Conservation (phyloP, 1,139 yeast species). For the Taiozyma sp. region DNA sequence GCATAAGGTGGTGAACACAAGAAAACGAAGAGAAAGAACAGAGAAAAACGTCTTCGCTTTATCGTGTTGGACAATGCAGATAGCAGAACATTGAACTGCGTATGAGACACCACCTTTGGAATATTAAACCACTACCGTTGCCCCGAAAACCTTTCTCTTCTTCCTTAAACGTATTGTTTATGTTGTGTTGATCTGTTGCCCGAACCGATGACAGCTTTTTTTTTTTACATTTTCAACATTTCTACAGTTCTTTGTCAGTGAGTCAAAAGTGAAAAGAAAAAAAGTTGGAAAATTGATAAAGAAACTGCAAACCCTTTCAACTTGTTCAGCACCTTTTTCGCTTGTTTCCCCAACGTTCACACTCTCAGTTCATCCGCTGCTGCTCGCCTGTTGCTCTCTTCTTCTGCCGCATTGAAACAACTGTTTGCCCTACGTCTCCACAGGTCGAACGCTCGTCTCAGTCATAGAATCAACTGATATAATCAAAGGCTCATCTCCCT, state of each 20-base stretch:
- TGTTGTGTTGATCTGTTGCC: neutral
- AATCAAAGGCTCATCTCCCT: neutral
- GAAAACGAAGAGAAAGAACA: neutral
- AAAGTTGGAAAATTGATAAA: neutral
- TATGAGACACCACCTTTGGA: too few species aligned
- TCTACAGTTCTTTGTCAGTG: neutral
- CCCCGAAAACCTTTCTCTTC: too few species aligned
- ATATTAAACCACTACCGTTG: too few species aligned
- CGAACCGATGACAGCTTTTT: neutral
- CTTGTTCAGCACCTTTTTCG: too few species aligned
- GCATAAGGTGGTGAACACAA: conserved; percentile 1
- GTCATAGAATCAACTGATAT: neutral
- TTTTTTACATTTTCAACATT: too few species aligned
- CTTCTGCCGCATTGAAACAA: neutral
- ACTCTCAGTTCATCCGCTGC: neutral
- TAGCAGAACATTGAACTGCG: neutral
- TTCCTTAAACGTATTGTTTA: too few species aligned
- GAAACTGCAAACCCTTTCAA: neutral
- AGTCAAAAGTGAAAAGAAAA: neutral
- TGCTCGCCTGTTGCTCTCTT: neutral
- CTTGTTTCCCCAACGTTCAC: neutral
- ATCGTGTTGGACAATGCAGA: neutral
- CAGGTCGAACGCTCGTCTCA: neutral
- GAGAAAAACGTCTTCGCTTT: neutral
- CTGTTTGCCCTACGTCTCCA: neutral